Evolutionary conservation across 805 yeast species (phyloP), one percentile per base, ranked within the genome.

Genomic region (Candida mattraensis): DNA sequence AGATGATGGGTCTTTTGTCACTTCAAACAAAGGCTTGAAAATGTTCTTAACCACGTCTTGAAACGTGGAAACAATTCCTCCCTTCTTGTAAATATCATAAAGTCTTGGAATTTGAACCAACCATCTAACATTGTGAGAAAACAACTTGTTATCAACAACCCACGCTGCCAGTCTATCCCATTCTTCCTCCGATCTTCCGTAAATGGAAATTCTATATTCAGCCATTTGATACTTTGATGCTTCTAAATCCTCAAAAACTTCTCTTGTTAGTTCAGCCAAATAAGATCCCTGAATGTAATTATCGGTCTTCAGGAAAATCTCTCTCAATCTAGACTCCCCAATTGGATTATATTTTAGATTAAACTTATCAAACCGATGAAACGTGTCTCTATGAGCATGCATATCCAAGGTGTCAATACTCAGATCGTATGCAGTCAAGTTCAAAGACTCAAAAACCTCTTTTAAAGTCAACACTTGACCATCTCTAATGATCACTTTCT

Each of bases 371-470:
- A 93, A 93, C 53, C 99, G 75, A 63, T 93, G 99, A 74, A 93
- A 93, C 1, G 98, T 85, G 55, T 93, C 99, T 47, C 89, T 85
- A 61, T 93, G 99, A 5, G 99, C 99, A 63, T 93, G 99, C 99
- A 93, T 93, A 63, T 93, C 99, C 48, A 93, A 72, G 2, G 99
- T 94, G 55, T 93, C 99, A 53, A 93, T 93, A 39, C 95, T 84
- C 40, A 93, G 70, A 58, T 93, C 99, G 58, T 94, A 93, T 2
- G 97, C 98, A 0, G 96, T 83, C 42, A 93, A 72, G 37, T 87
- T 81, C 60, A 93, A 73, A 23, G 98, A 88, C 55, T 88, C 76
- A 64, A 93, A 93, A 30, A 93, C 99, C 58, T 91, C 83, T n/a
- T 71, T 76, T 47, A 93, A 71, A 0, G 97, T 84, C 54, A 93